Conservation (phyloP, 192 early-diverging fungal species). For the Rhizophagus sp. region DNA sequence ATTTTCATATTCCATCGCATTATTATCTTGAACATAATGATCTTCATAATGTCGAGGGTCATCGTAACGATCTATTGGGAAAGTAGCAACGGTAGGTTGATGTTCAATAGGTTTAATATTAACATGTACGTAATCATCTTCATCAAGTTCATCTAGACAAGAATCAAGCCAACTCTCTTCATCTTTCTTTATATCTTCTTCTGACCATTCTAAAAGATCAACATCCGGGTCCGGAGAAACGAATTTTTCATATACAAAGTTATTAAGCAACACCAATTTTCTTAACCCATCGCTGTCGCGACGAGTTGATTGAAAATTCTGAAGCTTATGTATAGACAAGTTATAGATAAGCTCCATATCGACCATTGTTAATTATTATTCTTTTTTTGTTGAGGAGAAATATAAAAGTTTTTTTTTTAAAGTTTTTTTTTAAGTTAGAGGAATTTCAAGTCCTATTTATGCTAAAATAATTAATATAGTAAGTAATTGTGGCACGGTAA, state of each 20-base stretch:
- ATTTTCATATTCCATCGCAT: neutral
- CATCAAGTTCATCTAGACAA: conserved; percentile 9
- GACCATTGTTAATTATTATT: conserved; percentile 1
- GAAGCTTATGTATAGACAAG: conserved; percentile 9
- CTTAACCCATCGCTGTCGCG: neutral
- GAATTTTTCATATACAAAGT: conserved; percentile 11
- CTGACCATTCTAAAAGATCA: conserved; percentile 10
- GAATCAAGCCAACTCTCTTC: conserved; percentile 21
- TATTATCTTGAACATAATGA: neutral
- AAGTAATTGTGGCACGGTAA: neutral
- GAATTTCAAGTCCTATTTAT: neutral
- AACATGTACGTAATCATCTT: conserved; percentile 2
- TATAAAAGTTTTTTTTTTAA: too few species aligned
- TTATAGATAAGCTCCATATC: neutral
- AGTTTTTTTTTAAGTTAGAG: neutral
- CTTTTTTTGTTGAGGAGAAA: neutral
- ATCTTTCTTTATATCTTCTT: conserved; percentile 30
- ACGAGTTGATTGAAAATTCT: neutral
- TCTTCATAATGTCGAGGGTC: neutral
- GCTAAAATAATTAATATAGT: neutral
- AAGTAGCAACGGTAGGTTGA: neutral
- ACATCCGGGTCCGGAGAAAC: neutral
- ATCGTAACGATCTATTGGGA: neutral
- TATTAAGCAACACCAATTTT: conserved; percentile 17
- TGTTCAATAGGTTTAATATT: neutral